Evolutionary conservation across 192 early-diverging fungal genomes (phyloP).

Genomic region (Mortierella claussenii): DNA sequence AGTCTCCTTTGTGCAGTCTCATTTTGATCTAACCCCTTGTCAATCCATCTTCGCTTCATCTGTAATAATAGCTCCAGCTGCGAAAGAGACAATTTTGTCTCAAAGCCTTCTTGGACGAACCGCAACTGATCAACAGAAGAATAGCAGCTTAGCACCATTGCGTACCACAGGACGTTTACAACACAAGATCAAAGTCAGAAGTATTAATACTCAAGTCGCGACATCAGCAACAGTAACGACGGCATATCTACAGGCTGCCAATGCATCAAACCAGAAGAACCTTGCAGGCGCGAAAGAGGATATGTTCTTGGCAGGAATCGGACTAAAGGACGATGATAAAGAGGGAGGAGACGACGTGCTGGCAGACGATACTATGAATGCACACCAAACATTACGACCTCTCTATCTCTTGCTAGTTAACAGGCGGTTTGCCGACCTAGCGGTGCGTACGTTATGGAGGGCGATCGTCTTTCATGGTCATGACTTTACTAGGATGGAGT

Average conservation of each 20-base stretch:
- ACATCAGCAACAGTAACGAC: not conserved
- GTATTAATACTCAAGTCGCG: not conserved
- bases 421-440: constrained; percentile 19
- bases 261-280: not conserved
- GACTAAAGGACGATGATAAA: not conserved
- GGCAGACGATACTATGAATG: not conserved
- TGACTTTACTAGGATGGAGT: constrained; percentile 15
- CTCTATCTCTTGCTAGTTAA: constrained; percentile 40
- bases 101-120: not conserved
- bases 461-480: constrained; percentile 44
- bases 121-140: not conserved
- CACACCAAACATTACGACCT: not conserved
- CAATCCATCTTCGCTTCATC: not conserved
- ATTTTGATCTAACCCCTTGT: too few relatives aligned
- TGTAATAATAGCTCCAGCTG: not conserved
- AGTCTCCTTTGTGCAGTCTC: too few relatives aligned
- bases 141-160: not conserved
- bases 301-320: not conserved
- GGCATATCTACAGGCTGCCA: not conserved
- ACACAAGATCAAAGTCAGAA: not conserved
- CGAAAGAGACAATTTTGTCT: not conserved
- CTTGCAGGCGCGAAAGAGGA: not conserved
- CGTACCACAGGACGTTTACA: not conserved
- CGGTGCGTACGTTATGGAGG: constrained; percentile 27
- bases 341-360: not conserved